Evolutionary conservation across 2,329 filamentous ascomycete species (phyloP), one percentile per base, ranked within the genome.

Genomic region (Fusarium dimerum): DNA sequence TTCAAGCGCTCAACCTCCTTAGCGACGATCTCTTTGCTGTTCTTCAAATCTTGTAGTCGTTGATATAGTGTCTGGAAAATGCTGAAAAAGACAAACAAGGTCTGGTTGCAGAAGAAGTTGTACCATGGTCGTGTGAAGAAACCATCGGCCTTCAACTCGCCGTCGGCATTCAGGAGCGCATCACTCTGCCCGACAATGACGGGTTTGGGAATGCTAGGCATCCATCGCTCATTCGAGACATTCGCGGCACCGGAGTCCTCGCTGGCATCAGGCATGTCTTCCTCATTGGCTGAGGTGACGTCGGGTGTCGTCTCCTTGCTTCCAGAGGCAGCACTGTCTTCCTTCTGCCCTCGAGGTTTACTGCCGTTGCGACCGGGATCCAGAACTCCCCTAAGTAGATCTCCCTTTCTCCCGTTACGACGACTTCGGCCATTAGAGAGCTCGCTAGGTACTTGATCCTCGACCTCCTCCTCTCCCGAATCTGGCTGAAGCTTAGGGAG

Each of bases 221-320:
- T 73, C 87, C 85, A 81, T 61, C 82, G 76, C 63, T 86, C 82
- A 68, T 84, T 83, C 3, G 82, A 80, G 32, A 82, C 79, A 68
- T 92, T 88, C 47, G 87, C 75, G 54, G 82, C 75, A 54, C 74
- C 68, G 34, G 76, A 71, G 56, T 89, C 80, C 48, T 89, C 79
- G 10, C 77, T 75, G 3, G 74, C 81, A 59, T 87, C 85, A 6
- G 76, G 78, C 75, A 86, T 84, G 34, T 94, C 90, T 56, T 93
- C 89, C 62, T 94, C 90, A 48, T 83, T 87, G 29, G 83, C 84
- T 2, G 89, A 92, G n/a, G 78, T 84, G 18, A 87, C 83, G 64
- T 95, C 92, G 0, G 94, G 93, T 0, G 92, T 96, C 1, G 89
- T 92, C 63, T 94, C 92, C 65, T 95, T 91, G 74, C 90, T 96